phyloP scores from a whole-genome alignment of 2,329 filamentous ascomycete genomes.

The Aspergillus pseudonomiae region DNA sequence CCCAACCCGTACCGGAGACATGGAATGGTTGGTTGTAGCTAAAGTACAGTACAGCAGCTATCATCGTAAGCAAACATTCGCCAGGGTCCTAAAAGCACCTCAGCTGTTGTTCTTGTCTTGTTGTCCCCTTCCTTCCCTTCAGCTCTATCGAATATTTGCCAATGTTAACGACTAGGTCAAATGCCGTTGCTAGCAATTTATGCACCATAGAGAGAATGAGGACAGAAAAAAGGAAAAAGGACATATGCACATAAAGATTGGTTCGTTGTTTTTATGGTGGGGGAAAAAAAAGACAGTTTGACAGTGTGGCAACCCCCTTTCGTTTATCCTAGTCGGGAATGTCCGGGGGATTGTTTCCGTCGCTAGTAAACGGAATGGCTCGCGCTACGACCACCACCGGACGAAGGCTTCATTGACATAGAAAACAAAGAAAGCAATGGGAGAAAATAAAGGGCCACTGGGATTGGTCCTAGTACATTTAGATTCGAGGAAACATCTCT shows the following conservation, averaged over 20 bases:
- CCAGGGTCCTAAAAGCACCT: not conserved
- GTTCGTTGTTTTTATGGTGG: not conserved
- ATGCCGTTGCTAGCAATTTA: not conserved
- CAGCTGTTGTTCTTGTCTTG: not conserved
- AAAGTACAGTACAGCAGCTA: constrained; percentile 1
- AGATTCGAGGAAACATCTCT: not conserved
- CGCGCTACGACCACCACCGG: not conserved
- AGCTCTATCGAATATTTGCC: not conserved
- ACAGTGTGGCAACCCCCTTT: constrained; percentile 8
- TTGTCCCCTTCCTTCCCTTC: not conserved
- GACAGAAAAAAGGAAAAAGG: not conserved
- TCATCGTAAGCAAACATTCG: not conserved
- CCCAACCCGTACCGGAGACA: not conserved
- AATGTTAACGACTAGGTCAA: not conserved
- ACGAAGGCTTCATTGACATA: not conserved
- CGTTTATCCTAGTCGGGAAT: not conserved
- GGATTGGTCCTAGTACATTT: not conserved
- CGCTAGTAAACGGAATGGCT: not conserved
- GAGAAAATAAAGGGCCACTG: not conserved
- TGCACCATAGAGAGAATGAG: not conserved
- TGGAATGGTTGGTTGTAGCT: not conserved
- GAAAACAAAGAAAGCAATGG: not conserved
- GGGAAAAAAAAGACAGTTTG: constrained; percentile 6
- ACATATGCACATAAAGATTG: not conserved
- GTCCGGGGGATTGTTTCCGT: not conserved